Percentiles rank a stretch among this genome's conserved stretches.
phyloP scores from a whole-genome alignment of 2,329 filamentous ascomycete species.

The Cladophialophora carrionii region DNA sequence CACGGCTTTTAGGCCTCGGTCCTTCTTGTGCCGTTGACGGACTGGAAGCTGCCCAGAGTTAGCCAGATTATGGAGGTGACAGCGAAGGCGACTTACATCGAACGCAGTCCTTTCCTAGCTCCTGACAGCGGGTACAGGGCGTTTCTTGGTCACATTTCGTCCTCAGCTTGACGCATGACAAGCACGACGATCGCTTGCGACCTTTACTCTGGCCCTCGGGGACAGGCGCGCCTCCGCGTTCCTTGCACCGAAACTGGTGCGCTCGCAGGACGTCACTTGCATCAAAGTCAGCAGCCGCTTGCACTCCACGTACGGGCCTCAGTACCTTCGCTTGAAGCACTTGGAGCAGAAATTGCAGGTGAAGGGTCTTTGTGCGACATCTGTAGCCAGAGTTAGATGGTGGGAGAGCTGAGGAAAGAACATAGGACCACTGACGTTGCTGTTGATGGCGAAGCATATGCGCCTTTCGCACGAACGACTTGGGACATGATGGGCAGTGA shows the following conservation, averaged over 20 bases:
- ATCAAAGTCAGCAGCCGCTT: not conserved
- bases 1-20: conserved; percentile 28
- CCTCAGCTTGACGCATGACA: conserved; percentile 35
- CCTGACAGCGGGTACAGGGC: conserved; percentile 33
- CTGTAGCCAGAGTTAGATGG: conserved; percentile 11
- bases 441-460: conserved; percentile 37
- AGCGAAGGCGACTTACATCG: conserved; percentile 30
- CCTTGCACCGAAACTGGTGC: conserved; percentile 36
- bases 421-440: conserved; percentile 28
- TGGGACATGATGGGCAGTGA: conserved; percentile 26
- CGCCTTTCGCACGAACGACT: conserved; percentile 35
- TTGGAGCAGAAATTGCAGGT: conserved; percentile 35
- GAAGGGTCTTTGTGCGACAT: conserved; percentile 34
- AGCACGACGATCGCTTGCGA: conserved; percentile 33
- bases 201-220: conserved; percentile 36
- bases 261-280: conserved; percentile 34
- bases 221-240: conserved; percentile 33
- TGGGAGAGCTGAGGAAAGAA: not conserved
- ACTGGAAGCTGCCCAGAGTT: conserved; percentile 18
- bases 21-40: conserved; percentile 16
- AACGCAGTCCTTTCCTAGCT: conserved; percentile 34
- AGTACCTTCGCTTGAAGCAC: conserved; percentile 35
- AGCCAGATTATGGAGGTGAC: conserved; percentile 6
- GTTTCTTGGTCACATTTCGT: conserved; percentile 35
- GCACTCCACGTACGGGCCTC: not conserved